phyloP scores from a whole-genome alignment of 805 yeast species.

The Torulaspora indica region DNA sequence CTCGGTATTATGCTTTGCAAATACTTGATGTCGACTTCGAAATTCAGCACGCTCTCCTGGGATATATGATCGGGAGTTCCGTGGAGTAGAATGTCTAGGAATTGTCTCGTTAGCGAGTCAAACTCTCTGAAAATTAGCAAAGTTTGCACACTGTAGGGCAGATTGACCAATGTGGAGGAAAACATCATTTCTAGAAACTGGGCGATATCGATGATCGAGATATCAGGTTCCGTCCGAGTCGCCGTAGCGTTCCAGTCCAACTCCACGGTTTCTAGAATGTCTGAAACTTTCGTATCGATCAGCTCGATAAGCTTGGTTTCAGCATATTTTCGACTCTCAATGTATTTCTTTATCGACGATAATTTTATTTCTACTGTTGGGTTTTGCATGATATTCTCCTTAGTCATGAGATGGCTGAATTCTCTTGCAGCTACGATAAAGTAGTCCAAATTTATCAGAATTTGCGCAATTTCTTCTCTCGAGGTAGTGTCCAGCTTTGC shows the following conservation, averaged over 20 bases:
- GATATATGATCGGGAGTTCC: conserved; percentile 52
- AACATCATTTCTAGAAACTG: conserved; percentile 80
- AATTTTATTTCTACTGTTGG: conserved; percentile 43
- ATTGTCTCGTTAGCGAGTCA: conserved; percentile 72
- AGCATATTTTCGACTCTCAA: conserved; percentile 59
- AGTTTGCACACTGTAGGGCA: conserved; percentile 74
- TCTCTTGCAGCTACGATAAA: conserved; percentile 72
- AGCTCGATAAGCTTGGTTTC: conserved; percentile 76
- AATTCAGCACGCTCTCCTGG: conserved; percentile 59
- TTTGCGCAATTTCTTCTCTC: conserved; percentile 88
- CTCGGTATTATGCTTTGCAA: conserved; percentile 50
- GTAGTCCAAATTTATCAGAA: conserved; percentile 80
- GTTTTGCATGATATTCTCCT: conserved; percentile 34
- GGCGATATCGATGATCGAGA: conserved; percentile 76
- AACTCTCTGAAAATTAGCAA: conserved; percentile 80
- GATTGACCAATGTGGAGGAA: conserved; percentile 72
- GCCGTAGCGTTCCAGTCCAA: conserved; percentile 70
- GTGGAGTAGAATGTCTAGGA: conserved; percentile 54
- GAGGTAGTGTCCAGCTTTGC: conserved; percentile 62
- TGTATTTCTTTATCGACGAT: conserved; percentile 52
- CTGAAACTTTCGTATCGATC: conserved; percentile 75
- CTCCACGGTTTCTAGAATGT: conserved; percentile 76
- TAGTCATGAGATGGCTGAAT: conserved; percentile 44
- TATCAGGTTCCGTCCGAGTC: conserved; percentile 58
- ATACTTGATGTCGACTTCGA: conserved; percentile 73